Evolutionary conservation across 2,329 filamentous ascomycete genomes (phyloP), one percentile per base, ranked within the genome.

Genomic region (Xylariaceae sp.): DNA sequence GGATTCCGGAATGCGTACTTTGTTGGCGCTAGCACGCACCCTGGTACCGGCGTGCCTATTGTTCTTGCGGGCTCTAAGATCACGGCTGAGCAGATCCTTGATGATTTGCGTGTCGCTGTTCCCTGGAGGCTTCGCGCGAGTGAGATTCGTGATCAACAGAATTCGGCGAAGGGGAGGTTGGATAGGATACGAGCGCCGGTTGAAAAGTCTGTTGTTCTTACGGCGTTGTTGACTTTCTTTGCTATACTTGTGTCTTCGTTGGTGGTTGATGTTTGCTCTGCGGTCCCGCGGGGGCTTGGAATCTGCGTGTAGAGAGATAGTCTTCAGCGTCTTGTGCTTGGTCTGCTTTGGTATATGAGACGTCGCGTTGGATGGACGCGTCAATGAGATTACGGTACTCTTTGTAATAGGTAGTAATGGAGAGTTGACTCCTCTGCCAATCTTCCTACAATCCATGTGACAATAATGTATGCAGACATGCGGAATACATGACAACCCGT

Each of bases 1-100:
- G 74, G 72, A 5, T 71, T 85, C 16, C 60, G 71, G 12, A 72
- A 74, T 2, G 68, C 84, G 21, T 89, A 88, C 65, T 89, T 90
- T 64, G 87, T 89, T 0, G 87, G 87, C 32, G 87, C 87, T 1
- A 86, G 82, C 64, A 87, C 86, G 18, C 87, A 91, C 71, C 87
- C 87, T 0, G 87, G 87, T 1, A 89, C 87, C 0, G 87, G 87
- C 0, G 87, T 90, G 18, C 87, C 87, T 2, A 87, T 90, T 52
- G 84, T 85, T 22, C 71, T 89, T 9, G 86, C 86, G 0, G 86
- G 87, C 0, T 81, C 83, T 8, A 86, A 83, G 67, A 76, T 89
- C 53, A 75, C 74, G 10, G 61, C 71, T 1, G 74, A 76, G 61
- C 73, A 77, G 66, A 70, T 77, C 16, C 62, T 77, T 21, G 65